A percentile compares a stretch with the other conserved stretches of the same genome.
phyloP scores from a whole-genome alignment of 2,329 filamentous ascomycete genomes.

The Monosporascus cannonballus region DNA sequence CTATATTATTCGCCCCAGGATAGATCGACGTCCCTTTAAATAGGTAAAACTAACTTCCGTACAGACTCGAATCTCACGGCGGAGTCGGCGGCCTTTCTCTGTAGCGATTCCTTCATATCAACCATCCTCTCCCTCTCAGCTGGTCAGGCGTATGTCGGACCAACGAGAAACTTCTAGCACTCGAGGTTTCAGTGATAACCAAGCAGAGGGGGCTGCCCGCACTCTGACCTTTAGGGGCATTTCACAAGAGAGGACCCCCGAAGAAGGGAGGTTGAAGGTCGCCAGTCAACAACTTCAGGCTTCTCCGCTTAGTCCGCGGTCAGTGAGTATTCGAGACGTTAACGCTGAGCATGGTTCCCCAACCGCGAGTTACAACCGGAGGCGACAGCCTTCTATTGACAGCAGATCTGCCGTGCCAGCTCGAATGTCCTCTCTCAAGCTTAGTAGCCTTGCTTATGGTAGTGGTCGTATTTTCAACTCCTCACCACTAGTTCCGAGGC shows the following conservation, averaged over 20 bases:
- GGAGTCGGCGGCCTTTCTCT: constrained; percentile 48
- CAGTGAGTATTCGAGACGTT: constrained; percentile 41
- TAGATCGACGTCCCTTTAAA: not conserved
- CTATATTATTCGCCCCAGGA: too few relatives aligned
- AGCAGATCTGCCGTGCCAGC: constrained; percentile 31
- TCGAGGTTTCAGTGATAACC: constrained; percentile 36
- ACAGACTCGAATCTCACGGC: constrained; percentile 43
- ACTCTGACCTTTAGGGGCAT: constrained; percentile 38
- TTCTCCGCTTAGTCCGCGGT: constrained; percentile 44
- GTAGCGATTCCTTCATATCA: constrained; percentile 42
- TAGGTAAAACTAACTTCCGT: constrained; percentile 11
- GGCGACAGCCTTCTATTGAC: constrained; percentile 44
- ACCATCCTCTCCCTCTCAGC: constrained; percentile 43
- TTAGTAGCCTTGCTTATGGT: constrained; percentile 29
- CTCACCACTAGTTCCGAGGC: constrained; percentile 50
- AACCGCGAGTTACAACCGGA: constrained; percentile 16
- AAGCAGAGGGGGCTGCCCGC: constrained; percentile 33
- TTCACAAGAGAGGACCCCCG: constrained; percentile 36
- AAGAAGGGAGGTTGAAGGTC: constrained; percentile 31
- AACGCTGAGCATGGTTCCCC: constrained; percentile 17
- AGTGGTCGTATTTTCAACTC: constrained; percentile 48
- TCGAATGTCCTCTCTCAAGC: constrained; percentile 40
- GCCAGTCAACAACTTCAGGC: constrained; percentile 31
- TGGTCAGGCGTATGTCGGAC: constrained; percentile 50
- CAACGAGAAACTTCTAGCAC: constrained; percentile 43